Conservation (phyloP, 768 basidiomycete species). For the Leucocoprinus leucothites region DNA sequence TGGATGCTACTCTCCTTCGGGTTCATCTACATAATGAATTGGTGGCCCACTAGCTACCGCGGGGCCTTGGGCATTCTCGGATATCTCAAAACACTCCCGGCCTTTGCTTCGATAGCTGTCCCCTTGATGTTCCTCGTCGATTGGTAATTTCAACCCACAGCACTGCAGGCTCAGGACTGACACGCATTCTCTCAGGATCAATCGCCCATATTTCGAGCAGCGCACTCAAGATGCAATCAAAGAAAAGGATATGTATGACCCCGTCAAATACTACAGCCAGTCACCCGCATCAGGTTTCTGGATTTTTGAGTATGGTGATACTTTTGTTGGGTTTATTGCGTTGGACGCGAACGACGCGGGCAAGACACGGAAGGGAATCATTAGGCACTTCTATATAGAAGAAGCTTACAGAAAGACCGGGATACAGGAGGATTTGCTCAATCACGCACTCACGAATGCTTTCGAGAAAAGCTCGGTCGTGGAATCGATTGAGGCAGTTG, state of each 20-base stretch:
- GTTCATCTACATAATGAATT: constrained; percentile 56
- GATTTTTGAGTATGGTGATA: constrained; percentile 57
- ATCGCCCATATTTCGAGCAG: constrained; percentile 66
- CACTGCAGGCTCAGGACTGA: not conserved
- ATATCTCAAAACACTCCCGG: constrained; percentile 61
- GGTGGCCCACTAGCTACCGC: constrained; percentile 58
- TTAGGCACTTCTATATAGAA: constrained; percentile 76
- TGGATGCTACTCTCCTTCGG: constrained; percentile 61
- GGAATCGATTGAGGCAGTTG: constrained; percentile 40
- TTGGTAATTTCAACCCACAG: constrained; percentile 44
- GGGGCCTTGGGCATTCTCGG: constrained; percentile 32
- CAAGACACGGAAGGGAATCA: constrained; percentile 50
- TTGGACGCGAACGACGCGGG: constrained; percentile 54
- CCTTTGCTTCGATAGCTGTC: constrained; percentile 59
- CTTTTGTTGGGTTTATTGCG: constrained; percentile 66
- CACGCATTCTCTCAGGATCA: constrained; percentile 45
- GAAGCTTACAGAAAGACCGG: constrained; percentile 53
- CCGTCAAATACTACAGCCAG: constrained; percentile 53
- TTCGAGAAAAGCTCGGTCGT: constrained; percentile 45
- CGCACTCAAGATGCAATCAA: constrained; percentile 48
- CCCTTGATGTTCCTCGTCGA: constrained; percentile 67
- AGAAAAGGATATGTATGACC: constrained; percentile 51
- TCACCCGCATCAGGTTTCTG: constrained; percentile 67
- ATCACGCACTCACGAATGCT: constrained; percentile 54
- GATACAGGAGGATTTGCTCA: constrained; percentile 64